Conservation (phyloP, 2,329 filamentous ascomycete genomes). For the Nectriaceae sp. region DNA sequence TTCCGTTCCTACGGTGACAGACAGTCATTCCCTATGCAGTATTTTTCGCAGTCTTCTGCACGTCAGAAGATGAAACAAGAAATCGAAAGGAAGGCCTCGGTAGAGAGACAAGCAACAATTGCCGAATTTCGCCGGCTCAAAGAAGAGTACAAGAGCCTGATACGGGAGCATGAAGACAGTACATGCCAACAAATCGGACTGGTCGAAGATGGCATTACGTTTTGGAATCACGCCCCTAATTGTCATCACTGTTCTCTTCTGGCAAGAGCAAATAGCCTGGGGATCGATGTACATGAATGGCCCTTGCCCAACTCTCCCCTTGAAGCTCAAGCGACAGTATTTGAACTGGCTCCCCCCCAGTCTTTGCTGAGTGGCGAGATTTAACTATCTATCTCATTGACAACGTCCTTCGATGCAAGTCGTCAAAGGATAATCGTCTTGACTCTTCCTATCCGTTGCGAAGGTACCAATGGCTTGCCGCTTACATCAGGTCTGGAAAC, state of each 20-base stretch:
- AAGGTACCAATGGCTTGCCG: slow-evolving; percentile 7
- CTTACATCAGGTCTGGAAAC: background rate
- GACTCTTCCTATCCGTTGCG: slow-evolving; percentile 6
- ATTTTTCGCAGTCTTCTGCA: slow-evolving; percentile 14
- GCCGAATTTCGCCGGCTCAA: slow-evolving; percentile 15
- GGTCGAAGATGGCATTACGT: background rate
- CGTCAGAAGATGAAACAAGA: slow-evolving; percentile 37
- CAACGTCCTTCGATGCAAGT: slow-evolving; percentile 37
- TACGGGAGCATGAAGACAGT: slow-evolving; percentile 3
- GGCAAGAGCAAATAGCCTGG: slow-evolving; percentile 36
- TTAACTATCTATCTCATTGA: slow-evolving; percentile 42
- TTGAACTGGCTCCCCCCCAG: slow-evolving; percentile 50
- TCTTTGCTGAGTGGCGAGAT: slow-evolving; percentile 52
- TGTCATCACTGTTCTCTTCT: slow-evolving; percentile 41
- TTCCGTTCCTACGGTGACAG: slow-evolving; percentile 19
- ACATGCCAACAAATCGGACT: slow-evolving; percentile 8
- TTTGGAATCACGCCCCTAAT: slow-evolving; percentile 1
- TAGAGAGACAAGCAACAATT: slow-evolving; percentile 4
- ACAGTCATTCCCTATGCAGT: slow-evolving; percentile 19
- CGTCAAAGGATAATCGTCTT: background rate
- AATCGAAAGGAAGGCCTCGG: slow-evolving; percentile 43
- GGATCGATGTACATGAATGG: slow-evolving; percentile 57
- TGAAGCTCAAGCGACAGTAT: slow-evolving; percentile 49
- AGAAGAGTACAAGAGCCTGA: slow-evolving; percentile 9
- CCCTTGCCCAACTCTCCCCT: slow-evolving; percentile 43